A percentile compares a stretch with the other conserved stretches of the same genome.
These are phyloP conservation scores for Wickerhamiella galacta DNA, from an alignment of 805 yeast genomes.

Conservation along the genomic window DNA sequence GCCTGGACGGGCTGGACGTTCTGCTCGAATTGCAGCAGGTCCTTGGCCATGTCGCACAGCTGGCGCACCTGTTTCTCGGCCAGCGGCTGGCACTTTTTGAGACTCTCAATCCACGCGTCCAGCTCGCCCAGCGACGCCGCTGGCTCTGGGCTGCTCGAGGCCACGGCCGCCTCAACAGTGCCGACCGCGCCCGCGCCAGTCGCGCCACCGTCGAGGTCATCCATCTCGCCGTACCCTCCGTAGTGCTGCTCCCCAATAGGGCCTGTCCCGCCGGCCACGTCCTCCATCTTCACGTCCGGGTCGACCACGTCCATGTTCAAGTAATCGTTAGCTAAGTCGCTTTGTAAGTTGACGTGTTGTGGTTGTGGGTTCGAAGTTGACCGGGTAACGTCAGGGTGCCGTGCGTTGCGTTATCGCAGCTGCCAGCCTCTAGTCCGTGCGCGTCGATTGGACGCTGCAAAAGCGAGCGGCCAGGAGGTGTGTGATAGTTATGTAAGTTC, in stretches of 20 bases:
- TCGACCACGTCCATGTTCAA: conserved; percentile 23
- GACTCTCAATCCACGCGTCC: conserved; percentile 79
- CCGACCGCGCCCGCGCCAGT: conserved; percentile 4
- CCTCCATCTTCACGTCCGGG: conserved; percentile 26
- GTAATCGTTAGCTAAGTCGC: background rate
- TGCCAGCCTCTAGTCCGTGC: too few species aligned
- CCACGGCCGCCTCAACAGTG: conserved; percentile 2
- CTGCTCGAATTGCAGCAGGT: conserved; percentile 77
- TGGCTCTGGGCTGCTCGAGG: conserved; percentile 6
- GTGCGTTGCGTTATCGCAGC: too few species aligned
- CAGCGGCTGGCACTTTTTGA: conserved; percentile 70
- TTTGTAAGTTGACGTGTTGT: background rate
- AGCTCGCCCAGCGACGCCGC: conserved; percentile 48
- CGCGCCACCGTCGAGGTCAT: background rate
- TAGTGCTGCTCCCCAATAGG: background rate
- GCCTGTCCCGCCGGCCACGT: conserved; percentile 11
- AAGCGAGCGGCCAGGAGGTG: too few species aligned
- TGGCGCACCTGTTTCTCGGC: conserved; percentile 64
- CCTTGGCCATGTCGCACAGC: conserved; percentile 81
- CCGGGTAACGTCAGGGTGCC: too few species aligned
- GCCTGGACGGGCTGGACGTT: conserved; percentile 91
- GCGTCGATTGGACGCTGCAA: too few species aligned
- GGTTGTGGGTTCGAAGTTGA: too few species aligned
- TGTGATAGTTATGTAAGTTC: too few species aligned
- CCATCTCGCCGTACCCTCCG: conserved; percentile 1